Conservation (phyloP, 805 yeast genomes). For the Metschnikowia amazonensis region DNA sequence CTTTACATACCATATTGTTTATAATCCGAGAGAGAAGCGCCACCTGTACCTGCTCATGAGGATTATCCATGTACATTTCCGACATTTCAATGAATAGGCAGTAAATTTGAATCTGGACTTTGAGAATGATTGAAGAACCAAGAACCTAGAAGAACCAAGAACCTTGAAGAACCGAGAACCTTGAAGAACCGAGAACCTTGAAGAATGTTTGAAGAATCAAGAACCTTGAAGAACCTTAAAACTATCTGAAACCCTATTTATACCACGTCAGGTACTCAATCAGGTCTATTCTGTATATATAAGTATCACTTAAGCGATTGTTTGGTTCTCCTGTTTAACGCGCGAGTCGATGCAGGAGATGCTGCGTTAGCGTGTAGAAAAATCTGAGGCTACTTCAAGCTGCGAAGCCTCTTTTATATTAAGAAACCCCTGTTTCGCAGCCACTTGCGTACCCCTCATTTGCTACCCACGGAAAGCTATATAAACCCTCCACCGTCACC, state of each 20-base stretch:
- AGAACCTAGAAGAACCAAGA: no score
- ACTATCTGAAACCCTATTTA: no score
- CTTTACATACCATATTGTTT: conserved; percentile 59
- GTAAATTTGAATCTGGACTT: no score
- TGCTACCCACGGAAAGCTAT: neutral
- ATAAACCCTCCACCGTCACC: no score
- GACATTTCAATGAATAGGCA: neutral
- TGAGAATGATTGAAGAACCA: no score
- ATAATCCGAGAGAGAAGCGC: conserved; percentile 74
- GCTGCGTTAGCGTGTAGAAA: neutral
- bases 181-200: no score
- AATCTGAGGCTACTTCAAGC: neutral
- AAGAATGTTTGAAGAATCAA: no score
- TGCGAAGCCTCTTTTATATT: conserved; percentile 2
- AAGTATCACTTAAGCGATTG: neutral
- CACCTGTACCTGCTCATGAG: conserved; percentile 78
- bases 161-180: no score
- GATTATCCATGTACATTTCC: conserved; percentile 61
- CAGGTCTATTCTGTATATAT: neutral
- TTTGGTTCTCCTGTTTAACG: conserved; percentile 1
- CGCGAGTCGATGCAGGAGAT: conserved; percentile 1
- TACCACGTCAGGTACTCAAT: no score
- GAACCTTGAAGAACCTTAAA: no score
- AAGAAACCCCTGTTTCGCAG: neutral
- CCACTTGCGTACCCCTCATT: conserved; percentile 1